Evolutionary conservation across 108 stramenopile species (phyloP).

Genomic region (Asterionellopsis glacialis): DNA sequence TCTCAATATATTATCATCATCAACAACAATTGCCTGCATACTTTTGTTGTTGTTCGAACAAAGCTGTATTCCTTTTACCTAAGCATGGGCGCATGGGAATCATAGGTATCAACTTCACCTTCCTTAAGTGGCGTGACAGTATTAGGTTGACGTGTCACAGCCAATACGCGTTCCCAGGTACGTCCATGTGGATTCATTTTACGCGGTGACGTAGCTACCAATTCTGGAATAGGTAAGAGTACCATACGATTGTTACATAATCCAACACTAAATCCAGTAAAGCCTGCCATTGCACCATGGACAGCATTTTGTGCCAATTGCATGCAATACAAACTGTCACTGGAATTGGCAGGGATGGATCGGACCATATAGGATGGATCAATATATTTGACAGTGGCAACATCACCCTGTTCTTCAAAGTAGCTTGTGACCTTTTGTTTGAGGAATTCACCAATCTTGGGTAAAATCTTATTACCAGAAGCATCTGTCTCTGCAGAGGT

Average conservation of each 20-base stretch:
- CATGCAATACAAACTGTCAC: conserved; percentile 95
- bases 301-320: conserved; percentile 97
- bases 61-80: too few relatives aligned
- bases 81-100: conserved; percentile 15
- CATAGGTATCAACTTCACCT: not conserved
- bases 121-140: conserved; percentile 34
- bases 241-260: conserved; percentile 96
- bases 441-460: conserved; percentile 91
- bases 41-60: too few relatives aligned
- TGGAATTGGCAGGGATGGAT: conserved; percentile 92
- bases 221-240: conserved; percentile 87
- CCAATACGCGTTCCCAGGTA: conserved; percentile 95
- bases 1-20: too few relatives aligned
- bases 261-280: conserved; percentile 93
- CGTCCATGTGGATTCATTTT: conserved; percentile 89
- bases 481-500: conserved; percentile 86
- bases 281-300: conserved; percentile 98
- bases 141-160: conserved; percentile 93
- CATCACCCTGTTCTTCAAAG: conserved; percentile 72
- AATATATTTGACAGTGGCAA: conserved; percentile 73
- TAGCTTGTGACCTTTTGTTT: conserved; percentile 66
- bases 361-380: conserved; percentile 98
- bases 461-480: conserved; percentile 93
- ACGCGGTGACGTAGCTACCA: conserved; percentile 91
- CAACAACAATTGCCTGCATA: too few relatives aligned